Percentiles rank a stretch among this genome's conserved stretches.
These are phyloP conservation scores for Naganishia vaughanmartiniae DNA, from an alignment of 768 basidiomycete species.

Conservation along the genomic window DNA sequence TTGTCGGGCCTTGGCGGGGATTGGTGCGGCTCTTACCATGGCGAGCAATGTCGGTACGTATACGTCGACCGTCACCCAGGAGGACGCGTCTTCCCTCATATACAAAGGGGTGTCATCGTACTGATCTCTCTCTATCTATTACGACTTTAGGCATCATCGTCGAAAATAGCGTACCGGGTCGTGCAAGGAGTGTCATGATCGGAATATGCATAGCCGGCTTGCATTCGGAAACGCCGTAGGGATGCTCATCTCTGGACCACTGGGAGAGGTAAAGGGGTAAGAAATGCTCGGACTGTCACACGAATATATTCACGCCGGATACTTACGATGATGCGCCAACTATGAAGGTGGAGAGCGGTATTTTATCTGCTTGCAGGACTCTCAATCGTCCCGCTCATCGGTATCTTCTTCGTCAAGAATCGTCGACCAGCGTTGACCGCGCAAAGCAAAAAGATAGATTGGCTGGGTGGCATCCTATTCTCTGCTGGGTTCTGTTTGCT, in stretches of 20 bases:
- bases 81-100: not conserved
- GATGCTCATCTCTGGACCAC: not conserved
- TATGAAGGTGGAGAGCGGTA: not conserved
- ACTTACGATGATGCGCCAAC: no score
- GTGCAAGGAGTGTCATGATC: conserved; percentile 1
- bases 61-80: no score
- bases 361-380: not conserved
- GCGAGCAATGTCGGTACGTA: conserved; percentile 4
- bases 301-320: not conserved
- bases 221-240: conserved; percentile 13
- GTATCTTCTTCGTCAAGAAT: not conserved
- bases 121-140: not conserved
- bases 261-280: conserved; percentile 1
- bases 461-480: not conserved
- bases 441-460: not conserved
- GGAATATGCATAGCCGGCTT: conserved; percentile 3
- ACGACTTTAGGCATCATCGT: conserved; percentile 1
- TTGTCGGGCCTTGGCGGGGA: conserved; percentile 2
- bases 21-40: not conserved
- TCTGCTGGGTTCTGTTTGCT: not conserved
- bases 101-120: not conserved
- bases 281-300: not conserved
- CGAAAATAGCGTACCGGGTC: conserved; percentile 2
- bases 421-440: not conserved
- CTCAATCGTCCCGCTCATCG: not conserved